Percentiles rank a stretch among this genome's conserved stretches.
Evolutionary conservation across 768 basidiomycete genomes (phyloP).

Genomic region (Termitomyces sp.): DNA sequence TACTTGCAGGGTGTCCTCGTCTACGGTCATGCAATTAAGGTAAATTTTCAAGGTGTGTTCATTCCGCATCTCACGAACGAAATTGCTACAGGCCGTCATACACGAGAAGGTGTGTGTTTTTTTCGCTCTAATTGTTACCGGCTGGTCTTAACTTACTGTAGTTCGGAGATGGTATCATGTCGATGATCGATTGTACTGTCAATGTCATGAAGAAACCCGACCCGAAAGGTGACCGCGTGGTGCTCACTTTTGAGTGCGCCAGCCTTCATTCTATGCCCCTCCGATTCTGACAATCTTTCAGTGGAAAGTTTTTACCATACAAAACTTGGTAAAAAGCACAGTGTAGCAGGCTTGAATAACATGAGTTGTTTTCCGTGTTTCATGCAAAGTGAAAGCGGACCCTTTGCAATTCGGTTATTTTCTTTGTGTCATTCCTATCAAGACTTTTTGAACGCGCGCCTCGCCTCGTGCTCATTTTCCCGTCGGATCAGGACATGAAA

Average conservation of each 20-base stretch:
- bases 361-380: background rate
- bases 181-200: constrained; percentile 81
- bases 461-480: background rate
- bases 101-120: constrained; percentile 56
- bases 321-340: constrained; percentile 47
- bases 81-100: constrained; percentile 47
- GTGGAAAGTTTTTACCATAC: constrained; percentile 77
- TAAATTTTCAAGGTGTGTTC: constrained; percentile 19
- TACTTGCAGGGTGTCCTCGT: constrained; percentile 55
- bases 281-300: constrained; percentile 20
- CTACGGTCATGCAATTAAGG: constrained; percentile 78
- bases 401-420: background rate
- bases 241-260: constrained; percentile 76
- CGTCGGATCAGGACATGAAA: background rate
- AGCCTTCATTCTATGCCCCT: background rate
- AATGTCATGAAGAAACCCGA: constrained; percentile 62
- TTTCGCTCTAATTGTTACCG: background rate
- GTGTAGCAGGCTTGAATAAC: background rate
- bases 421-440: background rate
- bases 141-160: constrained; percentile 17
- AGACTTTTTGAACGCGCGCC: background rate
- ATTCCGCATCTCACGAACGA: background rate
- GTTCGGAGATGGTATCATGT: constrained; percentile 89
- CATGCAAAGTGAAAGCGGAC: background rate
- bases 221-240: constrained; percentile 74